Conservation (phyloP, 768 basidiomycete species). For the Auriscalpium vulgare region DNA sequence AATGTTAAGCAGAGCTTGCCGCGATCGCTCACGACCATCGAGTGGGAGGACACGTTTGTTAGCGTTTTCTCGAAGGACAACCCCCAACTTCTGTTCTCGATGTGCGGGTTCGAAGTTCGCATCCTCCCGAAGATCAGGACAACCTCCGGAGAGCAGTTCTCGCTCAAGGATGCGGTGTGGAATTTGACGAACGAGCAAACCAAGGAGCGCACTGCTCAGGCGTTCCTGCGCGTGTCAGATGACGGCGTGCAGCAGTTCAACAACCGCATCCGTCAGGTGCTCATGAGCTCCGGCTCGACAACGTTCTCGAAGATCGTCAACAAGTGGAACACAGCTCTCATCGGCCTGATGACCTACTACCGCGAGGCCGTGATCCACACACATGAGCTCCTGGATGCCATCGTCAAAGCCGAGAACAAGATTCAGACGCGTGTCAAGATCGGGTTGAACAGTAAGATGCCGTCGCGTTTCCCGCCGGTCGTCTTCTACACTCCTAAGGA, state of each 20-base stretch:
- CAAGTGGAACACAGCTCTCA: slow-evolving; percentile 95
- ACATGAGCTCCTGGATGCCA: slow-evolving; percentile 87
- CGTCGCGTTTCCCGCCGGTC: slow-evolving; percentile 94
- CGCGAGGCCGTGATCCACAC: slow-evolving; percentile 97
- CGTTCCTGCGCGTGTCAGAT: slow-evolving; percentile 95
- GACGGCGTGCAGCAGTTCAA: slow-evolving; percentile 96
- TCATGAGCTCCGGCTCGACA: slow-evolving; percentile 98
- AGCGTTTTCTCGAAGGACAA: slow-evolving; percentile 97
- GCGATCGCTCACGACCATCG: slow-evolving; percentile 93
- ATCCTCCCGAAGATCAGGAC: slow-evolving; percentile 95
- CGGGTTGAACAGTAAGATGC: slow-evolving; percentile 99
- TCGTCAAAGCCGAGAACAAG: slow-evolving; percentile 99
- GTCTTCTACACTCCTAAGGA: slow-evolving; percentile 98
- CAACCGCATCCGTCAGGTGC: slow-evolving; percentile 90
- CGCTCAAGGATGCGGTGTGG: slow-evolving; percentile 93
- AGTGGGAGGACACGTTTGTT: slow-evolving; percentile 98
- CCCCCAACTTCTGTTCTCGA: slow-evolving; percentile 94
- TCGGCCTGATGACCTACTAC: slow-evolving; percentile 96
- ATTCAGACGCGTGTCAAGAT: slow-evolving; percentile 99
- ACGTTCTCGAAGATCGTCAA: slow-evolving; percentile 99
- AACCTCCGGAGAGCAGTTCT: slow-evolving; percentile 94
- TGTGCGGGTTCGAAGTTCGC: slow-evolving; percentile 98
- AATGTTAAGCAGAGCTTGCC: slow-evolving; percentile 97
- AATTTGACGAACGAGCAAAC: slow-evolving; percentile 95
- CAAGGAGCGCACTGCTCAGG: slow-evolving; percentile 96